Evolutionary conservation across 192 early-diverging fungal species (phyloP).

Genomic region (Gamsiella multidivaricata): DNA sequence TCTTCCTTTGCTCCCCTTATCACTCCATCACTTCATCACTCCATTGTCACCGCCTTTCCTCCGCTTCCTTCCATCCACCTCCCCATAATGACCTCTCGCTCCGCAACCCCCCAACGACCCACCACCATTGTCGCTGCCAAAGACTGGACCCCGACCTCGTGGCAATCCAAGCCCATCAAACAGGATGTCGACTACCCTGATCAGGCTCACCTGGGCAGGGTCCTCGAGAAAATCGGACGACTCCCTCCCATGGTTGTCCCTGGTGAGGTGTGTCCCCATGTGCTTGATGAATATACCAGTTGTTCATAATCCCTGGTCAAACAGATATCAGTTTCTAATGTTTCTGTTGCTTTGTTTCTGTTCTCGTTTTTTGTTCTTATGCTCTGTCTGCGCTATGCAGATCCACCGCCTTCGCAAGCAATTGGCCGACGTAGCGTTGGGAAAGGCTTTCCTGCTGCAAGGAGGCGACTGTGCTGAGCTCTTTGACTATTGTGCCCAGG

Average conservation of each 20-base stretch:
- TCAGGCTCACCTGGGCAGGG: constrained; percentile 71
- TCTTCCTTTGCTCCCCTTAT: not conserved
- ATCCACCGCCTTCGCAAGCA: constrained; percentile 85
- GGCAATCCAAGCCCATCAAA: constrained; percentile 79
- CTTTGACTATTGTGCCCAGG: constrained; percentile 97
- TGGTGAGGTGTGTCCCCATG: constrained; percentile 75
- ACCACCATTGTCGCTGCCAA: constrained; percentile 36
- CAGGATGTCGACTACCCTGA: constrained; percentile 94
- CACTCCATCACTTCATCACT: not conserved
- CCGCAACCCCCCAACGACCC: constrained; percentile 2
- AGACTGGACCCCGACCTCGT: constrained; percentile 75
- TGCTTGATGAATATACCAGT: too few relatives aligned
- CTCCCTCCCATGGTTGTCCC: constrained; percentile 93
- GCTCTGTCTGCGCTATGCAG: constrained; percentile 43
- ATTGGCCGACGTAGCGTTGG: constrained; percentile 88
- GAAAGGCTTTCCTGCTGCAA: constrained; percentile 94
- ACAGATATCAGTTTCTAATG: not conserved
- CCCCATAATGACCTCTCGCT: constrained; percentile 1
- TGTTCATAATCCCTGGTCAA: too few relatives aligned
- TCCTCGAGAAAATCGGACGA: constrained; percentile 77
- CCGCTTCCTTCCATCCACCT: not conserved
- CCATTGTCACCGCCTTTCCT: not conserved
- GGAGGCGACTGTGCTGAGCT: constrained; percentile 99
- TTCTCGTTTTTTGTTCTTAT: not conserved
- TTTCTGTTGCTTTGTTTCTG: not conserved